phyloP scores from a whole-genome alignment of 306 rosid species.

The Glycine tomentella region DNA sequence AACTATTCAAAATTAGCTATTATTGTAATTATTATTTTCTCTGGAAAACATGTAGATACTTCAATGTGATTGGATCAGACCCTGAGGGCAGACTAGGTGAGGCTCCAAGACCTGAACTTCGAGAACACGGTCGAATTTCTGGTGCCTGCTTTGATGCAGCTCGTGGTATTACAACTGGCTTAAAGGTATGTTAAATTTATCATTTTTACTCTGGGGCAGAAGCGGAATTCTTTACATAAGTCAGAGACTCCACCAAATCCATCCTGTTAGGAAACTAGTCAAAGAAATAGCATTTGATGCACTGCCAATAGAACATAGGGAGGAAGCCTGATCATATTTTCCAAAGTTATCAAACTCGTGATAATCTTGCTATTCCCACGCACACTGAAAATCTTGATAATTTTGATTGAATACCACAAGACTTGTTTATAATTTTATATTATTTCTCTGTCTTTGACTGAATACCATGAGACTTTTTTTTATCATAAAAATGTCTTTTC shows the following conservation, averaged over 20 bases:
- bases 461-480: no score
- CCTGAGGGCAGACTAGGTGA: slow-evolving; percentile 95
- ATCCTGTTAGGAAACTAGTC: not conserved
- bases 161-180: slow-evolving; percentile 72
- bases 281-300: not conserved
- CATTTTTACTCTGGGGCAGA: not conserved
- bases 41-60: slow-evolving; percentile 64
- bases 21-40: slow-evolving; percentile 15
- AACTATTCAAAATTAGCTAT: not conserved
- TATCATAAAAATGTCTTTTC: no score
- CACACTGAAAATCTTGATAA: not conserved
- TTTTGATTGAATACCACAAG: no score
- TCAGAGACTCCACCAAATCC: not conserved
- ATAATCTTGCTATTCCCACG: not conserved
- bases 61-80: slow-evolving; percentile 96
- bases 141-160: slow-evolving; percentile 99
- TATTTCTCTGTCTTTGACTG: no score
- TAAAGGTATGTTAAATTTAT: slow-evolving; percentile 60
- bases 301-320: not conserved
- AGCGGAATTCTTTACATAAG: not conserved
- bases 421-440: no score
- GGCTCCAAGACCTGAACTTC: slow-evolving; percentile 94
- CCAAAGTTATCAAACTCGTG: not conserved
- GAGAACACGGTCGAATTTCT: slow-evolving; percentile 92
- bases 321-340: not conserved